Evolutionary conservation across 768 basidiomycete species (phyloP), one percentile per base, ranked within the genome.

Genomic region (Rhizopogon roseolus): DNA sequence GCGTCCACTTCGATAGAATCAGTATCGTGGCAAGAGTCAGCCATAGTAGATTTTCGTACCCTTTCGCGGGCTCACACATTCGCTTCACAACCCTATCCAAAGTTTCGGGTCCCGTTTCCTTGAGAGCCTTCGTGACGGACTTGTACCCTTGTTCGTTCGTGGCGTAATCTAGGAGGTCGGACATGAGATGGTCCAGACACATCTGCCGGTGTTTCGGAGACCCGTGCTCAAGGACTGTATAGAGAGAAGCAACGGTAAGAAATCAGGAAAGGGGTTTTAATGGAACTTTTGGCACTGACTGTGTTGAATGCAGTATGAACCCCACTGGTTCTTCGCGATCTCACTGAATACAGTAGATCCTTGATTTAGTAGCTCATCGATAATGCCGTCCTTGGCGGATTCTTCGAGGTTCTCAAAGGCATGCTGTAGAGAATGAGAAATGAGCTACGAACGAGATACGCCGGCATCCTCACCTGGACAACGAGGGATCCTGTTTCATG

Each of bases 401-500:
- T 88, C 84, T 67, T 91, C 90, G 0, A 91, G 78, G 63, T 92
- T 91, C 68, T 91, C 89, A 61, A 92, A 92, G 0, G 88, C 89
- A 54, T 90, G 89, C 86, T 89, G 60, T 22, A 39, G 42, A 54
- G 25, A 40, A 19, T 67, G 22, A 66, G 57, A 39, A 53, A 57
- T 17, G 6, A 29, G 17, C 36, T 43, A 19, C 40, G 16, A 38
- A 40, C 10, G n/a, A 4, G 2, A 37, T 43, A 37, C 22, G 28
- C 13, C 29, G 49, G 25, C 14, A 16, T 19, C 49, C 69, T 55
- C 62, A 90, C 90, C 80, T 91, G 90, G 45, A 92, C 90, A 44
- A 93, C 90, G 25, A 93, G 79, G 17, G 90, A 93, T 7, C 91
- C 91, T 0, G 91, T 93, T 71, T 93, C 91, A 62, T 93, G 91